Evolutionary conservation across 495 filamentous ascomycete species (phyloP).

Genomic region (Evernia prunastri): DNA sequence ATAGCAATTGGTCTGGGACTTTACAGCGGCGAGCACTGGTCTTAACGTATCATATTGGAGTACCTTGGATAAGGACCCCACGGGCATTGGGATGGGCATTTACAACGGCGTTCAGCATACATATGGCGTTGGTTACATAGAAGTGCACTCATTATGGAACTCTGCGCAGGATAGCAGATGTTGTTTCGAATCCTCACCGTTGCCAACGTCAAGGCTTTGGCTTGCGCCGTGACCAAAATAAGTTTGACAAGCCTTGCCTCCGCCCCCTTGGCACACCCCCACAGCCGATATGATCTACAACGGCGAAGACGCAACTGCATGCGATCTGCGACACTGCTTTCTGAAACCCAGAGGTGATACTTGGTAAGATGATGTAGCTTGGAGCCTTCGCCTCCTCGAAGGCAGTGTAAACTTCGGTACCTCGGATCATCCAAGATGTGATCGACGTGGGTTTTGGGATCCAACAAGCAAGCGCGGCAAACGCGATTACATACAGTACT

Average conservation of each 20-base stretch:
- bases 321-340: background rate
- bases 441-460: background rate
- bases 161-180: background rate
- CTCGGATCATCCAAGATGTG: background rate
- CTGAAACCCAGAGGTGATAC: background rate
- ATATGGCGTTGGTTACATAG: background rate
- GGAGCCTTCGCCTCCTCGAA: background rate
- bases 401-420: background rate
- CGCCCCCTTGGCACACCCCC: too few relatives aligned
- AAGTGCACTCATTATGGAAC: background rate
- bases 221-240: background rate
- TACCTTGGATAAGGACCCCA: background rate
- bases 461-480: conserved; percentile 4
- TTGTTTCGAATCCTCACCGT: background rate
- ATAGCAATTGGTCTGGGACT: conserved; percentile 18
- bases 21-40: background rate
- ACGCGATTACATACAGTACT: background rate
- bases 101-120: conserved; percentile 5
- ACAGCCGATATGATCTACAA: background rate
- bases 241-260: background rate
- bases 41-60: background rate
- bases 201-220: background rate
- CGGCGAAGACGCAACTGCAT: background rate
- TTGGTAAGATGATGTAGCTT: background rate
- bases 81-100: conserved; percentile 3